Evolutionary conservation across 202 grass and related monocot genomes (phyloP).

Genomic region (Alloteropsis angusta): DNA sequence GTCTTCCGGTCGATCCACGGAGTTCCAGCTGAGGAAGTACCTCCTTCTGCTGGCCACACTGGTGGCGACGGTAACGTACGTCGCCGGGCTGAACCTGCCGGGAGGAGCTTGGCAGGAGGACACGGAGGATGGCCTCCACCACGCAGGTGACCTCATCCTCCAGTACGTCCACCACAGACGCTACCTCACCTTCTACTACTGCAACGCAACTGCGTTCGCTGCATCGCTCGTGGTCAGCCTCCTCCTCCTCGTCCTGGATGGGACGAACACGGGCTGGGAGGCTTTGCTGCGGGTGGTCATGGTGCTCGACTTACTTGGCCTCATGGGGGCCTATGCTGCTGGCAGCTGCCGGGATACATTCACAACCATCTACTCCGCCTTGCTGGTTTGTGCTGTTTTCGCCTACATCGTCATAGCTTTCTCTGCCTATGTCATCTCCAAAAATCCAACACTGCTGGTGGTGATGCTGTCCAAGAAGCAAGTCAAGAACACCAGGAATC

Average conservation of each 20-base stretch:
- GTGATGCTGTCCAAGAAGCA: background rate
- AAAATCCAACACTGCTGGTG: too few species aligned
- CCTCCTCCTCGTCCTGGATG: constrained; percentile 1
- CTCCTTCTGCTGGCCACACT: constrained; percentile 20
- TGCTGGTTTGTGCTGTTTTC: background rate
- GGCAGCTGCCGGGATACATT: constrained; percentile 21
- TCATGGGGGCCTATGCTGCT: constrained; percentile 28
- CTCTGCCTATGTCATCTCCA: background rate
- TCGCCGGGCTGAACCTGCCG: constrained; percentile 1
- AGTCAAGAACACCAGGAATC: background rate
- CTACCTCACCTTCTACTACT: constrained; percentile 43
- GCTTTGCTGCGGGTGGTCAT: constrained; percentile 16
- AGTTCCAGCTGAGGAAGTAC: constrained; percentile 22
- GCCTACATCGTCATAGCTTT: background rate
- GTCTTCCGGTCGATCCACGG: background rate
- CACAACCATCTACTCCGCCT: constrained; percentile 14
- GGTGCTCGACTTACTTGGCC: constrained; percentile 25
- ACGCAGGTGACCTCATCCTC: constrained; percentile 31
- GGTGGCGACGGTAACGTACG: constrained; percentile 26
- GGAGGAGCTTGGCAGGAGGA: constrained; percentile 25
- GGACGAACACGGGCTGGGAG: background rate
- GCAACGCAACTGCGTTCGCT: constrained; percentile 37
- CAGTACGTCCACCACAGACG: background rate
- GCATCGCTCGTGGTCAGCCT: constrained; percentile 25
- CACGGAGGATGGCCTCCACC: background rate